Evolutionary conservation across 1,284 basidiomycete species (phyloP).

Genomic region (Austroboletus niveus): DNA sequence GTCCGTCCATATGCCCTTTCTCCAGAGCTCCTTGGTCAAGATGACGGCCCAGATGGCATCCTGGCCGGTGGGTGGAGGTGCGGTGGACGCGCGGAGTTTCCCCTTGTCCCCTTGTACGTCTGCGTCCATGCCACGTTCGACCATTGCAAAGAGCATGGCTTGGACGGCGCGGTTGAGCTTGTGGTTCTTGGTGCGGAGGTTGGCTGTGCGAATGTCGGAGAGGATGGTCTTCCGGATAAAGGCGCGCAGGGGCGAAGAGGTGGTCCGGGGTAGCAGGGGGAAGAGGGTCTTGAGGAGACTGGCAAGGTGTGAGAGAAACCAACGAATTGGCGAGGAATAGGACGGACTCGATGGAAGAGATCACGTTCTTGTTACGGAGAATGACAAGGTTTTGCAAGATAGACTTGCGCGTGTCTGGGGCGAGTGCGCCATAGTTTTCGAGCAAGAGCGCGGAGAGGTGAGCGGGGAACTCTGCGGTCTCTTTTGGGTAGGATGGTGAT

Average conservation of each 20-base stretch:
- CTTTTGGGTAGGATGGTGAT: constrained; percentile 85
- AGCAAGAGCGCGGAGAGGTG: constrained; percentile 78
- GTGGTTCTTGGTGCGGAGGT: constrained; percentile 88
- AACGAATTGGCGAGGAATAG: background rate
- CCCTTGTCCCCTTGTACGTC: constrained; percentile 83
- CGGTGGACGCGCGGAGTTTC: constrained; percentile 50
- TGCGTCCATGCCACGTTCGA: constrained; percentile 85
- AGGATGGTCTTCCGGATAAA: constrained; percentile 95
- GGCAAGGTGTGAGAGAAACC: background rate
- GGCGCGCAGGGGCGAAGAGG: constrained; percentile 78
- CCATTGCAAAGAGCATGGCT: constrained; percentile 94
- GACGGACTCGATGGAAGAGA: constrained; percentile 86
- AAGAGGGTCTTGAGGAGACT: constrained; percentile 92
- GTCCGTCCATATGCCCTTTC: constrained; percentile 92
- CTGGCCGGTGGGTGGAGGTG: constrained; percentile 53
- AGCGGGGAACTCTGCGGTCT: constrained; percentile 78
- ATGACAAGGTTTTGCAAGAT: constrained; percentile 90
- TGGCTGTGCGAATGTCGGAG: constrained; percentile 93
- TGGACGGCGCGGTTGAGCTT: constrained; percentile 97
- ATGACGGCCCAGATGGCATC: constrained; percentile 99
- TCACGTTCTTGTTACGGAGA: constrained; percentile 90
- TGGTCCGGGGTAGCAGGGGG: constrained; percentile 89
- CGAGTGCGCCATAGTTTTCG: constrained; percentile 69
- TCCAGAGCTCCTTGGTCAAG: constrained; percentile 93
- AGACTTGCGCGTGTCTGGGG: constrained; percentile 77